A percentile compares a stretch with the other conserved stretches of the same genome.
Evolutionary conservation across 345 rosid genomes (phyloP).

Genomic region (Citrus glauca): DNA sequence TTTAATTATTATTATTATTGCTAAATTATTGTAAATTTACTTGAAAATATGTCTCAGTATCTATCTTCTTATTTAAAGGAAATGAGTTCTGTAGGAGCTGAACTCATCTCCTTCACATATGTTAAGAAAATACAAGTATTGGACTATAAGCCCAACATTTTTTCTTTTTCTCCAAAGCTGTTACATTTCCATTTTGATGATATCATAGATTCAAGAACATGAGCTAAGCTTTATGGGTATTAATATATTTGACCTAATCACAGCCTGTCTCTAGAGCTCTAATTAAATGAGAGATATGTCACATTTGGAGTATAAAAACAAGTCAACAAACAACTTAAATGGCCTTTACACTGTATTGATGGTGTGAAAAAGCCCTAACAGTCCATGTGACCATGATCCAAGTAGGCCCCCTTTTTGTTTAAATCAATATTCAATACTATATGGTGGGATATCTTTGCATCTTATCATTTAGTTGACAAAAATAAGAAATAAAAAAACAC

Average conservation of each 20-base stretch:
- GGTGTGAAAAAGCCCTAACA: conserved; percentile 28
- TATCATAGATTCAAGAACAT: too few species aligned
- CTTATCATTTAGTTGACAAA: conserved; percentile 6
- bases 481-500: neutral
- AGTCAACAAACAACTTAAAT: conserved; percentile 12
- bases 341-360: neutral
- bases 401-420: conserved; percentile 20
- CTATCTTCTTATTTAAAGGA: too few species aligned
- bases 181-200: neutral
- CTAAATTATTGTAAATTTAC: too few species aligned
- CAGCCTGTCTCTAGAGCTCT: conserved; percentile 30
- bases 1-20: too few species aligned
- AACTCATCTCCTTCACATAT: too few species aligned
- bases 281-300: conserved; percentile 19
- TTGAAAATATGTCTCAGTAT: too few species aligned
- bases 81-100: too few species aligned
- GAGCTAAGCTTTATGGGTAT: neutral
- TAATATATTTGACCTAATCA: conserved; percentile 33
- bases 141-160: too few species aligned
- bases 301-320: conserved; percentile 8
- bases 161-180: neutral
- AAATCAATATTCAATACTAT: neutral
- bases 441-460: conserved; percentile 15
- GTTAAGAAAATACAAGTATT: too few species aligned
- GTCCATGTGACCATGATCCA: conserved; percentile 36